phyloP scores from a whole-genome alignment of 257 asterid species.

The Anisodus tanguticus region DNA sequence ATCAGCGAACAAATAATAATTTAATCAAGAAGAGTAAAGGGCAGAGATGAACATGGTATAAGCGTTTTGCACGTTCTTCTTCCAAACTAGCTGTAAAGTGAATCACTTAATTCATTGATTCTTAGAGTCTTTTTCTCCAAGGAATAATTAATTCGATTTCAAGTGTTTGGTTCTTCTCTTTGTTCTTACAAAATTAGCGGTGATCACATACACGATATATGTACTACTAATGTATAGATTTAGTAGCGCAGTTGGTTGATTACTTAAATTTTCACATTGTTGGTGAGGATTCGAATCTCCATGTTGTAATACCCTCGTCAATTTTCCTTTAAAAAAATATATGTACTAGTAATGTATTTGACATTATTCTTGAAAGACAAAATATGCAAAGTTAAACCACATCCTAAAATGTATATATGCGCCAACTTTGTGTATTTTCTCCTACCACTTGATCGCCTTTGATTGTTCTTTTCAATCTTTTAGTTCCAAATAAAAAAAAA shows the following conservation, averaged over 20 bases:
- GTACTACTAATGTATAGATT: too few relatives aligned
- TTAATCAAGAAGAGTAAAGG: not conserved
- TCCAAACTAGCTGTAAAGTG: slow-evolving; percentile 1
- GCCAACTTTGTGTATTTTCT: not conserved
- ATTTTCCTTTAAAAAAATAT: too few relatives aligned
- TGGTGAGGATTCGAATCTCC: too few relatives aligned
- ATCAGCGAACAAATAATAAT: not conserved
- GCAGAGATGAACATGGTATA: not conserved
- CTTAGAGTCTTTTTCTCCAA: not conserved
- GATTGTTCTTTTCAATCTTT: not conserved
- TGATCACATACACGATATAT: not conserved
- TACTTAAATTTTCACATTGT: too few relatives aligned
- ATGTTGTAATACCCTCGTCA: too few relatives aligned
- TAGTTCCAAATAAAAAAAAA: not conserved
- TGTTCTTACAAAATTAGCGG: not conserved
- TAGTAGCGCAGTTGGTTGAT: too few relatives aligned
- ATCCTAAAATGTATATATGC: not conserved
- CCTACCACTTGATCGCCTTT: not conserved
- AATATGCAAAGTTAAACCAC: not conserved
- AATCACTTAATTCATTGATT: not conserved
- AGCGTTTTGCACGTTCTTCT: slow-evolving; percentile 20
- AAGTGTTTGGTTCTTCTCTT: not conserved
- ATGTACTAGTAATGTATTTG: too few relatives aligned
- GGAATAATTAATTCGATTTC: not conserved
- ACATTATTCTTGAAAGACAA: not conserved